A percentile compares a stretch with the other conserved stretches of the same genome.
Evolutionary conservation across 345 rosid species (phyloP).

Genomic region (Microcos paniculata): DNA sequence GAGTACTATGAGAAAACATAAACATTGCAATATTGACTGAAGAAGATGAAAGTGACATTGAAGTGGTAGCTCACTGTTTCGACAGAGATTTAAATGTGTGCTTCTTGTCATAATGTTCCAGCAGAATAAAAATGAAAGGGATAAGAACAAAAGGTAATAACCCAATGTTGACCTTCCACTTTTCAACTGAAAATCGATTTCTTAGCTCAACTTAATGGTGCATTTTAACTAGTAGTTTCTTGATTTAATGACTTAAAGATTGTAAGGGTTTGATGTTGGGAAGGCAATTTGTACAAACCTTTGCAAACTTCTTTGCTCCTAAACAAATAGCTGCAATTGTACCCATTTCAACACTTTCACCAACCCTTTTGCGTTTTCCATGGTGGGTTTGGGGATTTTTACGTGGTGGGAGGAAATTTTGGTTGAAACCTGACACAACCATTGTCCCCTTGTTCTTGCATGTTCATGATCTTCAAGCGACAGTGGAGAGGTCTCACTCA

Average conservation of each 20-base stretch:
- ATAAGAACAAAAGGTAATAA: too few species aligned
- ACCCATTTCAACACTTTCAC: background rate
- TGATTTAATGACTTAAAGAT: too few species aligned
- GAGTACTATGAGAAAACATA: background rate
- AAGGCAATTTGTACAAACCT: too few species aligned
- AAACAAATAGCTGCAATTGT: background rate
- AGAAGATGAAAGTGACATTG: background rate
- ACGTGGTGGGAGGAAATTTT: background rate
- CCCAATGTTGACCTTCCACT: too few species aligned
- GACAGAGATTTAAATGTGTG: background rate
- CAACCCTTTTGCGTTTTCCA: background rate
- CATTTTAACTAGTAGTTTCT: too few species aligned
- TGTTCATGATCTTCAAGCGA: background rate
- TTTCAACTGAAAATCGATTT: too few species aligned
- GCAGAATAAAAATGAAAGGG: background rate
- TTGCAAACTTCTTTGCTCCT: background rate
- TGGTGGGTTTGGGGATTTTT: background rate
- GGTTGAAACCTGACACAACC: background rate
- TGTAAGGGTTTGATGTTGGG: too few species aligned
- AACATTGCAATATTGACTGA: background rate
- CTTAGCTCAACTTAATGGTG: too few species aligned
- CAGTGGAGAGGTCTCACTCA: slow-evolving; percentile 1
- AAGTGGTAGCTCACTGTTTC: background rate
- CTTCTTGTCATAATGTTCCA: background rate
- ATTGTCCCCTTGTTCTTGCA: background rate